A percentile compares a stretch with the other conserved stretches of the same genome.
Conservation (phyloP, 1,139 yeast genomes). For the Yamadazyma sp. region DNA sequence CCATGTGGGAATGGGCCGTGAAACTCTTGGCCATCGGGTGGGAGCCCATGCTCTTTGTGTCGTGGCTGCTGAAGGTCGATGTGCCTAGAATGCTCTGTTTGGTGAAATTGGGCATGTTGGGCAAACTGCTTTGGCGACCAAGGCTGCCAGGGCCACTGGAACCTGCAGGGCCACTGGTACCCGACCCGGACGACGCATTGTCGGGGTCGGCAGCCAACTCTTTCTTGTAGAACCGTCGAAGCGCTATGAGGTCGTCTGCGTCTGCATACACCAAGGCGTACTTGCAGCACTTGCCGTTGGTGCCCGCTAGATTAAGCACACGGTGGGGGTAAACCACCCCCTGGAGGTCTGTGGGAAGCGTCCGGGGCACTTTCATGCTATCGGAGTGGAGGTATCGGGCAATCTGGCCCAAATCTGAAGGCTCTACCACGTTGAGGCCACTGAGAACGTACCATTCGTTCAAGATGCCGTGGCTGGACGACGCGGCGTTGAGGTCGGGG, state of each 20-base stretch:
- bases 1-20: not conserved
- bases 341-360: constrained; percentile 27
- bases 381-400: constrained; percentile 9
- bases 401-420: not conserved
- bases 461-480: constrained; percentile 26
- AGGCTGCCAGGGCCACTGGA: too few species aligned
- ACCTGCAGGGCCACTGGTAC: too few species aligned
- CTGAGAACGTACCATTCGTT: constrained; percentile 39
- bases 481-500: constrained; percentile 22
- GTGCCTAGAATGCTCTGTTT: not conserved
- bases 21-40: too few species aligned
- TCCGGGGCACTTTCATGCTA: constrained; percentile 19
- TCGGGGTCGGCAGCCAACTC: not conserved
- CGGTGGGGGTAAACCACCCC: constrained; percentile 32
- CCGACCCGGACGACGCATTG: too few species aligned
- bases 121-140: too few species aligned
- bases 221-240: not conserved
- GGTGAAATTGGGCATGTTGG: too few species aligned
- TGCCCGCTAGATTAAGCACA: constrained; percentile 18
- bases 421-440: constrained; percentile 13
- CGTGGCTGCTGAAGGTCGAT: too few species aligned
- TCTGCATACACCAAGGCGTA: constrained; percentile 28
- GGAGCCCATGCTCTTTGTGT: too few species aligned
- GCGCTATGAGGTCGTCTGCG: not conserved
- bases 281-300: constrained; percentile 17